Percentiles rank a stretch among this genome's conserved stretches.
Evolutionary conservation across 108 stramenopile genomes (phyloP).

Genomic region (Licmophora abbreviata): DNA sequence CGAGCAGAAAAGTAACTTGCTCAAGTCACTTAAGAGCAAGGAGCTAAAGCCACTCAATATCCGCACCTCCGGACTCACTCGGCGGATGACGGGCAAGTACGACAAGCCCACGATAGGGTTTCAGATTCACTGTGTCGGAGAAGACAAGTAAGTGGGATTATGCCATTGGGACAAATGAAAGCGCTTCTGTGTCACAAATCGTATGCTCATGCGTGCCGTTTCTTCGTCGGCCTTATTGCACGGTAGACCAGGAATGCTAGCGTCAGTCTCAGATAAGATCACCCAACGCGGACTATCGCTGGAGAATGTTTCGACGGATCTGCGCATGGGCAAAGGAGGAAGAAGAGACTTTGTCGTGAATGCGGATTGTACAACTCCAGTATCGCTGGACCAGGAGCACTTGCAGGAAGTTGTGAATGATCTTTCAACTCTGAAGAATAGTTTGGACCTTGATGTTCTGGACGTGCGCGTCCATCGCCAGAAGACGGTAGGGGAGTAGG

Average conservation of each 20-base stretch:
- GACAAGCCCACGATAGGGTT: constrained; percentile 47
- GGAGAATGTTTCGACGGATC: constrained; percentile 67
- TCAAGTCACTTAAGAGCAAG: constrained; percentile 23
- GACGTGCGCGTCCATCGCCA: constrained; percentile 77
- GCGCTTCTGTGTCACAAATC: neutral
- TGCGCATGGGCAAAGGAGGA: constrained; percentile 20
- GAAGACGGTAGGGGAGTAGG: no score
- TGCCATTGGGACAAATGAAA: neutral
- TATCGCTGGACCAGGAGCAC: constrained; percentile 35
- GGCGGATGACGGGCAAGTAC: constrained; percentile 34
- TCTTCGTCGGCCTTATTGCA: neutral
- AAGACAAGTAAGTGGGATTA: constrained; percentile 45
- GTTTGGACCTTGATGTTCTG: constrained; percentile 46
- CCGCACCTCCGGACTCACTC: constrained; percentile 37
- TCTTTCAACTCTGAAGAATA: constrained; percentile 42
- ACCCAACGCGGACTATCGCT: constrained; percentile 56
- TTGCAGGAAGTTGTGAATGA: constrained; percentile 37
- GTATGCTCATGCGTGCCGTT: neutral
- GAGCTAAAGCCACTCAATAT: constrained; percentile 45
- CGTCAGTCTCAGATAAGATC: constrained; percentile 55
- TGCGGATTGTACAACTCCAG: constrained; percentile 45
- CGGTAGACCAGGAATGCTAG: constrained; percentile 70
- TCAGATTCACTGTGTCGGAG: constrained; percentile 73
- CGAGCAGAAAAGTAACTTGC: constrained; percentile 24
- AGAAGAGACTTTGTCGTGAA: constrained; percentile 59